A percentile compares a stretch with the other conserved stretches of the same genome.
phyloP scores from a whole-genome alignment of 2,329 filamentous ascomycete species.

The Xylaria hypoxylon region DNA sequence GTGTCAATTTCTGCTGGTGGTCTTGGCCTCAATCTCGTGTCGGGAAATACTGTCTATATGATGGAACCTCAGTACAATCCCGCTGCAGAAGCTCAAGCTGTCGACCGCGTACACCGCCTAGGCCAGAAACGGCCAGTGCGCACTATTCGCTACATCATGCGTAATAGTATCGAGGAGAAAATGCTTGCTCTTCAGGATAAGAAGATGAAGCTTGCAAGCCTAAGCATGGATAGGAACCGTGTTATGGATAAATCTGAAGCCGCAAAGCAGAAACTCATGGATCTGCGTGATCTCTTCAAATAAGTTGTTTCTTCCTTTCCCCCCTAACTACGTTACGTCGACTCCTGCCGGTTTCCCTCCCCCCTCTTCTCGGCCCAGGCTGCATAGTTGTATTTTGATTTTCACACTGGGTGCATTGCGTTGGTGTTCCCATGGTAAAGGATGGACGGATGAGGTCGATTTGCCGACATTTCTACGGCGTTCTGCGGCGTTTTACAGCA shows the following conservation, averaged over 20 bases:
- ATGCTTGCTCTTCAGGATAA: conserved; percentile 90
- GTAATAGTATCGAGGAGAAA: conserved; percentile 90
- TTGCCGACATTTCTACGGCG: conserved; percentile 24
- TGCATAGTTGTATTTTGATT: conserved; percentile 17
- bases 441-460: conserved; percentile 13
- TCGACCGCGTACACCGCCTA: conserved; percentile 91
- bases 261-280: conserved; percentile 71
- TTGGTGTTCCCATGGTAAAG: conserved; percentile 28
- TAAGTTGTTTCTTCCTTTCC: conserved; percentile 46
- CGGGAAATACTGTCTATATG: conserved; percentile 88
- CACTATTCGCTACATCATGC: conserved; percentile 92
- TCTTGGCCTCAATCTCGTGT: conserved; percentile 88
- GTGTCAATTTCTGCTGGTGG: conserved; percentile 94
- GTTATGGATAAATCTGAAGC: conserved; percentile 67
- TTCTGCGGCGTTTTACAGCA: background rate
- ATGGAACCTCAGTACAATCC: conserved; percentile 99
- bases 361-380: conserved; percentile 2
- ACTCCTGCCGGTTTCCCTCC: background rate
- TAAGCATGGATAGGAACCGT: conserved; percentile 77
- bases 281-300: conserved; percentile 69
- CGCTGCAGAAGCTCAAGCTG: conserved; percentile 90
- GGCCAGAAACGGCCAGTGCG: conserved; percentile 89
- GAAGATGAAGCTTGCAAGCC: conserved; percentile 89
- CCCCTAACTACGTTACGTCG: conserved; percentile 7
- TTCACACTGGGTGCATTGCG: conserved; percentile 37